Conservation (phyloP, 23 red algal species). For the Pyropia haitanensis region DNA sequence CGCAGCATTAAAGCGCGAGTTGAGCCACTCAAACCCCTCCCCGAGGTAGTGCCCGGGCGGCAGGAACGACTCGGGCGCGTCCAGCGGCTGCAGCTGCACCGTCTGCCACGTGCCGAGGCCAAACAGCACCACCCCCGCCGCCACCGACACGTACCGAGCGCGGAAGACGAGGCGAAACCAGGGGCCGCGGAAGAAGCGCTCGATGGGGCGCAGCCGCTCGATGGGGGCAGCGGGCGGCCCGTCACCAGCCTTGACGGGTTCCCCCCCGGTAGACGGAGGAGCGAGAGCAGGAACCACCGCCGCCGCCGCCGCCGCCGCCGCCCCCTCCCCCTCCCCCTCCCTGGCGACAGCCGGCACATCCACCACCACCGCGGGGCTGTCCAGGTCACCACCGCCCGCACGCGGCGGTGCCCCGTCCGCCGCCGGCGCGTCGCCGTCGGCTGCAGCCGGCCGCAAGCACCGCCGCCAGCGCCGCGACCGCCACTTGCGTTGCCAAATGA, state of each 20-base stretch:
- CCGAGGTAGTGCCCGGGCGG: slow-evolving; percentile 13
- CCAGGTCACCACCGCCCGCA: no score
- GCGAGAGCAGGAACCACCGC: no score
- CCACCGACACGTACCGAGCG: slow-evolving; percentile 21
- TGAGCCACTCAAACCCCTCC: not conserved
- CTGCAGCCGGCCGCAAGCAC: not conserved
- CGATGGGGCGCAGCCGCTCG: slow-evolving; percentile 11
- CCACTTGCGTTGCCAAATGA: slow-evolving; percentile 48
- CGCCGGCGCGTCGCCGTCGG: no score
- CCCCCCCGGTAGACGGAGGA: no score
- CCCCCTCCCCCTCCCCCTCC: no score
- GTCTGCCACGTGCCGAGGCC: slow-evolving; percentile 19
- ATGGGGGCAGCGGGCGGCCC: no score
- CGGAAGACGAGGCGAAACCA: slow-evolving; percentile 21
- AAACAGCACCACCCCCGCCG: slow-evolving; percentile 21
- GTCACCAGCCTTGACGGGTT: no score
- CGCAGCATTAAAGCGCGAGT: slow-evolving; percentile 12
- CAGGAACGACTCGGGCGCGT: slow-evolving; percentile 43
- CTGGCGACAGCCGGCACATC: no score
- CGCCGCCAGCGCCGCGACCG: slow-evolving; percentile 5
- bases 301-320: no score
- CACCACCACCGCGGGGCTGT: no score
- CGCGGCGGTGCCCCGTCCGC: no score
- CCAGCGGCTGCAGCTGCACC: slow-evolving; percentile 29
- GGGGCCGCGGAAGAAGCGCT: slow-evolving; percentile 40